Evolutionary conservation across 805 yeast species (phyloP).

Genomic region (Suhomyces prunicola): DNA sequence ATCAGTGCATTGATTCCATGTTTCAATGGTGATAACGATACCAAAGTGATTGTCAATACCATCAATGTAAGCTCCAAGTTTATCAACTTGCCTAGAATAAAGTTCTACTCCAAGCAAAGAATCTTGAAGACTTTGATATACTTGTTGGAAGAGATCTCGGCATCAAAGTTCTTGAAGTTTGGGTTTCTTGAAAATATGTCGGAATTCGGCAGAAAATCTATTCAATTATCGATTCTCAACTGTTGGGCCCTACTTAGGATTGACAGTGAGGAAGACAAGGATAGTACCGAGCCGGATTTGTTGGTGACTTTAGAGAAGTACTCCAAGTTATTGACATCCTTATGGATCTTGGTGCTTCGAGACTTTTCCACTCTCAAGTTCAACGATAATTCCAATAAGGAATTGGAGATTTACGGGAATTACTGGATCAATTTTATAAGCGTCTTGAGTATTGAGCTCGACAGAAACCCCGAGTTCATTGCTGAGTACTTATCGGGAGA

Average conservation of each 20-base stretch:
- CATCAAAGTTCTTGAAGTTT: slow-evolving; percentile 43
- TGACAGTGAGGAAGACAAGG: slow-evolving; percentile 21
- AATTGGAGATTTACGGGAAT: slow-evolving; percentile 47
- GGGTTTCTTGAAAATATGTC: slow-evolving; percentile 53
- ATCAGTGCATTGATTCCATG: slow-evolving; percentile 88
- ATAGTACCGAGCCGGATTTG: slow-evolving; percentile 42
- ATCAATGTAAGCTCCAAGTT: slow-evolving; percentile 75
- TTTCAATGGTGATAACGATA: slow-evolving; percentile 67
- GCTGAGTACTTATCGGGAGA: slow-evolving; percentile 53
- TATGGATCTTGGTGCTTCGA: slow-evolving; percentile 75
- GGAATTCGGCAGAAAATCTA: slow-evolving; percentile 45
- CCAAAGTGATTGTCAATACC: slow-evolving; percentile 73
- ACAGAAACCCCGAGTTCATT: slow-evolving; percentile 45
- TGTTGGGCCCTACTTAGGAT: slow-evolving; percentile 69
- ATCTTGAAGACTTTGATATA: slow-evolving; percentile 62
- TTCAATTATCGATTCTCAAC: slow-evolving; percentile 59
- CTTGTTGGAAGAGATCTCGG: slow-evolving; percentile 59
- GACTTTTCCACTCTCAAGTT: slow-evolving; percentile 72
- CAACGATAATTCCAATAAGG: slow-evolving; percentile 38
- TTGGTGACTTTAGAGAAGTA: slow-evolving; percentile 52
- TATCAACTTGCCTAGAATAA: slow-evolving; percentile 46
- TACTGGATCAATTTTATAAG: slow-evolving; percentile 78
- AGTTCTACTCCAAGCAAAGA: slow-evolving; percentile 43
- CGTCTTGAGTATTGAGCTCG: slow-evolving; percentile 66
- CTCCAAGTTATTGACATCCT: slow-evolving; percentile 57